Evolutionary conservation across 148 eudicot genomes (phyloP), one percentile per base, ranked within the genome.

Genomic region (Gaultheria prostrata): DNA sequence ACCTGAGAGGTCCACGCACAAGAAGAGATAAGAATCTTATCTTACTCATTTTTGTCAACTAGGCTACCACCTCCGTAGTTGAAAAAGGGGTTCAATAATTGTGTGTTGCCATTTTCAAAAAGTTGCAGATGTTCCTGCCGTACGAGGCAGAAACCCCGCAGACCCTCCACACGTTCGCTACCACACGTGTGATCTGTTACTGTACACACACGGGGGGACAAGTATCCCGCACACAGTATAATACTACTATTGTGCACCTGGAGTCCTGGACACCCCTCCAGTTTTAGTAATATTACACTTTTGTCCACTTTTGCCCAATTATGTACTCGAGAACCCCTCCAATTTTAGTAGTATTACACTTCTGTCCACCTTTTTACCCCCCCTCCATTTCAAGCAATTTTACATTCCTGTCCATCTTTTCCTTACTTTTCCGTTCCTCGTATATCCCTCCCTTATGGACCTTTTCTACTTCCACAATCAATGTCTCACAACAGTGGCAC

Each of bases 341-440:
- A 28, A 17, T 75, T n/a, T 45, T 45, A 35, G 78, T 11, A 75
- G 1, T 75, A 20, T 75, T 46, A 75, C 78, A 45, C 33, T 65
- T 65, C 1, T 3, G 17, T 18, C 45, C 24, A 35, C 48, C 9
- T 33, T 17, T 72, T 15, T 72, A 39, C n/a, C 51, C 78, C 51
- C 78, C 18, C 78, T 45, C 78, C 26, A 11, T 13, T 75, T 45
- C 21, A 9, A 4, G 78, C 45, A 75, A 45, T 46, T 21, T 75
- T 75, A 75, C 78, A n/a, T n/a, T 75, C 12, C 33, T n/a, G 18
- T 75, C 78, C 78, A 75, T 26, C 32, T 75, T 75, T 75, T 46
- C 54, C 56, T 39, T 14, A 20, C 28, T n/a, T 74, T 74, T 20
- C 15, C 30, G n/a, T 45, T 74, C 77, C 77, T 74, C 51, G 77